Base-by-base conservation (phyloP, 257 asterid genomes). In the Coffea eugenioides region DNA sequence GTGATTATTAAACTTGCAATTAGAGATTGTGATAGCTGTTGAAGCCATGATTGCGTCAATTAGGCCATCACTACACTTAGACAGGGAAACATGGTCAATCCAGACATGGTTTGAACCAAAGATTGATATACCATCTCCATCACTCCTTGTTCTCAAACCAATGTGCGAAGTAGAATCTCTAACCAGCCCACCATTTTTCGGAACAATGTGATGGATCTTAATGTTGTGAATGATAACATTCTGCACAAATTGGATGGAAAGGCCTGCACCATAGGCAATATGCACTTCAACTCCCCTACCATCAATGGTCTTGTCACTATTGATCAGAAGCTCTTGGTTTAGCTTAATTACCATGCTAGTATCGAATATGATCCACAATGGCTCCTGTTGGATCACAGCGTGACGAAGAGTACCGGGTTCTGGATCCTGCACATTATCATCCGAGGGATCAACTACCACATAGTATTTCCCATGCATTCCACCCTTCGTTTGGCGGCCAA, bases 1-100 rank as follows among this genome's bases (percentile, higher is more conserved):
- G 51, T 94, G 98, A 77, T 92, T 85, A 87, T 92, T 92, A 87
- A 94, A 94, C 81, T 94, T 92, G 92, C 97, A 91, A 87, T 92
- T 92, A 72, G 98, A 94, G 80, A 94, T 88, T 79, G 98, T 94
- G 69, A 94, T 77, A 13, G 98, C 98, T 0, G 97, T 94, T 70
- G 98, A 94, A n/a, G 90, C 98, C 86, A 86, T 87, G 66, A 94
- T 87, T 54, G 89, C 98, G 66, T 93, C 97, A 20, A 92, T 51
- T 69, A 92, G 97, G 2, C 98, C 98, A 66, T 94, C 98, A 0
- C 77, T 82, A 43, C 87, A 88, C 57, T 48, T 88, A 3, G 94
- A 72, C 77, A 92, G 16, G 2, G 97, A 83, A 71, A 84, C 85
- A 57, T 94, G 98, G 83, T 92, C 98, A 20, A 92, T 88, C 97